Evolutionary conservation across 805 yeast genomes (phyloP), one percentile per base, ranked within the genome.

Genomic region (Ogataea populi-albae): DNA sequence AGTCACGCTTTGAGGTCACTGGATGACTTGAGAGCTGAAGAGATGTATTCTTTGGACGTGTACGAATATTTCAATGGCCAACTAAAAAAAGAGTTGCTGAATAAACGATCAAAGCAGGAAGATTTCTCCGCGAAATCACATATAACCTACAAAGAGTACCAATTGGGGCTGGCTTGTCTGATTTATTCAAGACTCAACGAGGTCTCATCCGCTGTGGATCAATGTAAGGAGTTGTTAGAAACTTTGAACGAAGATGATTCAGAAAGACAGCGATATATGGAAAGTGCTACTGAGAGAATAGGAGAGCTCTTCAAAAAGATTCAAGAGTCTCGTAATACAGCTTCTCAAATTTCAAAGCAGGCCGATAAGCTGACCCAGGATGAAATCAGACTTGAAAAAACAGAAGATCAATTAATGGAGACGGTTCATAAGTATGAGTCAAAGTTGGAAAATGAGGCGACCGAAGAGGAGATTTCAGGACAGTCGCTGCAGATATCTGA

Each of bases 251-350:
- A 50, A 1, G 54, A 55, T 32, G 70, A 71, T 24, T 69, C 75
- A 4, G 38, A 53, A 9, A 54, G 69, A 28, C 76, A 73, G 38
- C 38, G 52, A 17, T 31, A 48, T 5, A 42, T 70, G 16, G 81
- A 75, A 47, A 50, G 46, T 3, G 46, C 57, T 28, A 67, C 69
- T 46, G 51, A 43, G 2, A 53, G 57, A 21, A 66, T 71, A 17
- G 79, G 75, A 3, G 55, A 53, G 2, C 37, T 51, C 8, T 75
- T 68, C 48, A 68, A 69, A 32, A 52, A 54, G 23, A 49, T 61
- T 15, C 62, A 64, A 29, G 50, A 44, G 8, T 46, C 58, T 12
- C 66, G 62, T 25, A 62, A 57, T 4, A 50, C 49, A 17, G 53
- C 61, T 11, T 47, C 49, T 3, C 49, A 46, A 4, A 43, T 56